Evolutionary conservation across 78 protist genomes (phyloP).

Genomic region (Capsaspora owczarzaki): DNA sequence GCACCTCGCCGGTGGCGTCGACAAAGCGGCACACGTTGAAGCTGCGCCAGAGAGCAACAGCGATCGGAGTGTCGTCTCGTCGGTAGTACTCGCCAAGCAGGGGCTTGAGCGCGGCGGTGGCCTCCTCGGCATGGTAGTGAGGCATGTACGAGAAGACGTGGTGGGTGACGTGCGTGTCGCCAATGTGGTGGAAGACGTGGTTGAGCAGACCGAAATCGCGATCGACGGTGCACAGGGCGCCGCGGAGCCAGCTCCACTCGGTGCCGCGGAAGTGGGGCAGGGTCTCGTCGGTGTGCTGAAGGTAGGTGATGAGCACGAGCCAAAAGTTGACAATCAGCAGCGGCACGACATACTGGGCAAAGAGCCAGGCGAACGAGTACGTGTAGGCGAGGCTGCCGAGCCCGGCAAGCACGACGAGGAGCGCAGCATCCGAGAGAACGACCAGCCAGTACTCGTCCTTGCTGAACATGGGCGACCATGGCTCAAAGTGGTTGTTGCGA

Average conservation of each 20-base stretch:
- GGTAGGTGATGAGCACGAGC: slow-evolving; percentile 79
- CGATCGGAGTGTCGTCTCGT: background rate
- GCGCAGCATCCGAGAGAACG: background rate
- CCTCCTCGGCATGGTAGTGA: slow-evolving; percentile 16
- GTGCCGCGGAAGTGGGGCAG: slow-evolving; percentile 60
- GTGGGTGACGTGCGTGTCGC: background rate
- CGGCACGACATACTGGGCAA: background rate
- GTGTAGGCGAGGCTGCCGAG: background rate
- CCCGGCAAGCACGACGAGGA: slow-evolving; percentile 16
- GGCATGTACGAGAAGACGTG: background rate
- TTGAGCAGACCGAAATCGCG: slow-evolving; percentile 30
- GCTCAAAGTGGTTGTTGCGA: background rate
- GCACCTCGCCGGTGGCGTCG: background rate
- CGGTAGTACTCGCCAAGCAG: background rate
- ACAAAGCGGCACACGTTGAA: background rate
- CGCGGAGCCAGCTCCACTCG: slow-evolving; percentile 64
- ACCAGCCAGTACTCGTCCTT: background rate
- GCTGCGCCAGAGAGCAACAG: background rate
- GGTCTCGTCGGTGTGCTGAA: slow-evolving; percentile 75
- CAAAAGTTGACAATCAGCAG: slow-evolving; percentile 40
- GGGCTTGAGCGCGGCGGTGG: background rate
- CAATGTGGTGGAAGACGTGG: background rate
- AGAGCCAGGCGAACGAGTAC: background rate
- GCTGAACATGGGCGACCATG: background rate
- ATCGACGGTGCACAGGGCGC: slow-evolving; percentile 68